Base-by-base conservation (phyloP, 331 rosid genomes). In the Malus hybrid region DNA sequence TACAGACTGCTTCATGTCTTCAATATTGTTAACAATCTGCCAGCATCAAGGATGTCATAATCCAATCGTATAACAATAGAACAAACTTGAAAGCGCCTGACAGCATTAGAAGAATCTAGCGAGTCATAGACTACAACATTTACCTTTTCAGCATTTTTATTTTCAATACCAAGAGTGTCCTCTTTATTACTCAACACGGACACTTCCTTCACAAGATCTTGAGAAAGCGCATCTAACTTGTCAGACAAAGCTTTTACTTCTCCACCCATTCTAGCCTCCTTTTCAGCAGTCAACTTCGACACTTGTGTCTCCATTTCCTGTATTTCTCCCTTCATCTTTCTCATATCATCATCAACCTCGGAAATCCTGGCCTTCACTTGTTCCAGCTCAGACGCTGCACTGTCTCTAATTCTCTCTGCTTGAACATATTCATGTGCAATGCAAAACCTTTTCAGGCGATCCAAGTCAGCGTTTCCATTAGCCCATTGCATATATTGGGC, bases 401-500 rank as follows among this genome's bases (percentile, higher is more conserved):
- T 89, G 70, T 87, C 96, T 80, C 86, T 90, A 18, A 90, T 83
- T 78, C 90, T 84, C 83, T 92, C 92, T 0, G 96, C 97, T 74
- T 86, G 93, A 76, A 87, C 90, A 82, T 80, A 94, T 71, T 94
- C 93, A 60, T 78, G 86, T 60, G 99, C 96, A 76, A 92, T 62
- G 81, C 97, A 92, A 78, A 90, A 94, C 79, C 99, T 90, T 76
- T 88, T 87, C 62, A 94, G 84, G 80, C 94, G 85, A 86, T 94
- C 99, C 80, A 94, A 84, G 50, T 94, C 99, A n/a, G 99, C 92
- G 83, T 86, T 90, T 31, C 99, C 97, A 86, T 92, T 94, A 33
- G 99, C 91, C 99, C 97, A 94, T 70, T 92, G 97, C 99, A 94
- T 94, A 76, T 92, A 92, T 71, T 90, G 99, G 4, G 86, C 83